Evolutionary conservation across 2,329 filamentous ascomycete species (phyloP).

Genomic region (Neofusicoccum parvum): DNA sequence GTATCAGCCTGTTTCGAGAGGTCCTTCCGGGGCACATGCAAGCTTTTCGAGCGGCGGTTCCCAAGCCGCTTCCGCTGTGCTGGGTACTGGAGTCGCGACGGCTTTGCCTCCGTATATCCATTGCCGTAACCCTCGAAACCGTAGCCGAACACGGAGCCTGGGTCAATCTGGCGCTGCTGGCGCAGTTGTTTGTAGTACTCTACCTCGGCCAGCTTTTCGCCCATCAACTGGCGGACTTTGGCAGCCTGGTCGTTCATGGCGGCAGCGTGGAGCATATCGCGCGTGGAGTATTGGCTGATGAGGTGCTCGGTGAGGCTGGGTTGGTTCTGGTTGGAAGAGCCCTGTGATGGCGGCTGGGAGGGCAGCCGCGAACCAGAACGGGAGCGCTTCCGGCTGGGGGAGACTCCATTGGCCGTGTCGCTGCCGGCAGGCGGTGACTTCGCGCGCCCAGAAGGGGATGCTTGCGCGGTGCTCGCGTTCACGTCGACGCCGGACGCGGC

Average conservation of each 20-base stretch:
- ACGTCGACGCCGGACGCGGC: slow-evolving; percentile 52
- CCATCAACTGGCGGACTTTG: slow-evolving; percentile 50
- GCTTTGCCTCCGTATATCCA: slow-evolving; percentile 72
- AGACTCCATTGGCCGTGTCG: slow-evolving; percentile 50
- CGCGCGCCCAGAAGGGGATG: slow-evolving; percentile 28
- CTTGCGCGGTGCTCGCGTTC: slow-evolving; percentile 34
- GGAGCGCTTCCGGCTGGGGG: slow-evolving; percentile 59
- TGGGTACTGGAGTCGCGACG: slow-evolving; percentile 76
- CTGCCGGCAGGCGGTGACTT: slow-evolving; percentile 37
- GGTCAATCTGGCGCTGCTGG: slow-evolving; percentile 59
- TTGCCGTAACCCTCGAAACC: slow-evolving; percentile 92
- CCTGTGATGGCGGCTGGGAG: slow-evolving; percentile 39
- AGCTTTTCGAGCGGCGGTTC: slow-evolving; percentile 70
- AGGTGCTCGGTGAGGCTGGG: slow-evolving; percentile 48
- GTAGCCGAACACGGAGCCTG: slow-evolving; percentile 62
- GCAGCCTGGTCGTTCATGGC: slow-evolving; percentile 54
- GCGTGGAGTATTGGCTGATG: slow-evolving; percentile 65
- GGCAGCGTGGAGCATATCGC: slow-evolving; percentile 62
- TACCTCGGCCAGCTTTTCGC: slow-evolving; percentile 66
- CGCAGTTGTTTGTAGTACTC: slow-evolving; percentile 71
- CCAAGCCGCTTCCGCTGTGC: slow-evolving; percentile 74
- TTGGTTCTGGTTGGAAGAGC: slow-evolving; percentile 43
- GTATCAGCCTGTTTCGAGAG: slow-evolving; percentile 83
- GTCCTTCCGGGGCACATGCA: slow-evolving; percentile 78
- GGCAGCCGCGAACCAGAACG: slow-evolving; percentile 60